A percentile compares a stretch with the other conserved stretches of the same genome.
These are phyloP conservation scores for Xylaria sp. DNA, from an alignment of 2,329 filamentous ascomycete genomes.

Conservation along the genomic window DNA sequence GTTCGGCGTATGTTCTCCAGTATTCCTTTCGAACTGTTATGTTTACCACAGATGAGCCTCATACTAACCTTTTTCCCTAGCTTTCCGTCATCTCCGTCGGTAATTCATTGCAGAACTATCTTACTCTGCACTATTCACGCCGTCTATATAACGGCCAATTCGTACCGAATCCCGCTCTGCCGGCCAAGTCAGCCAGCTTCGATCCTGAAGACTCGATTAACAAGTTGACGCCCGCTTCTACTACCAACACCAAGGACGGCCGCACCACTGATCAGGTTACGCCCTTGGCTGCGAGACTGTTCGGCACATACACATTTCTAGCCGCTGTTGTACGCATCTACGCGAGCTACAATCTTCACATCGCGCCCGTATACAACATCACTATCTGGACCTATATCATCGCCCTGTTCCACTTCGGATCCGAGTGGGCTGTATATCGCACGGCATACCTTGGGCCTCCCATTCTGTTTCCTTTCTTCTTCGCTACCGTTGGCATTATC, in stretches of 20 bases:
- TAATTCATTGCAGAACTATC: slow-evolving; percentile 87
- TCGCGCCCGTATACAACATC: slow-evolving; percentile 80
- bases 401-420: slow-evolving; percentile 80
- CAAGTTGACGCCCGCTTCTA: slow-evolving; percentile 61
- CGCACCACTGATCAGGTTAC: slow-evolving; percentile 71
- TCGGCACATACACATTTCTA: slow-evolving; percentile 89
- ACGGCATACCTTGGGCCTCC: slow-evolving; percentile 73
- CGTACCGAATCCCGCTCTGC: slow-evolving; percentile 61
- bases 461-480: slow-evolving; percentile 65
- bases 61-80: slow-evolving; percentile 57
- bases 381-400: slow-evolving; percentile 84
- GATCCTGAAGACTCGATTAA: slow-evolving; percentile 65
- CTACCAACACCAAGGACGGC: slow-evolving; percentile 56
- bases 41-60: slow-evolving; percentile 3
- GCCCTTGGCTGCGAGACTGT: slow-evolving; percentile 79
- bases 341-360: slow-evolving; percentile 82
- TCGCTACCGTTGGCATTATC: slow-evolving; percentile 62
- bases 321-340: slow-evolving; percentile 82
- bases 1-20: slow-evolving; percentile 59
- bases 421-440: slow-evolving; percentile 83
- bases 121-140: slow-evolving; percentile 82
- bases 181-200: slow-evolving; percentile 54
- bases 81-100: slow-evolving; percentile 83
- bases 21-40: background rate
- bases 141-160: slow-evolving; percentile 82